Conservation (phyloP, 2,329 filamentous ascomycete species). For the Talaromyces sp. region DNA sequence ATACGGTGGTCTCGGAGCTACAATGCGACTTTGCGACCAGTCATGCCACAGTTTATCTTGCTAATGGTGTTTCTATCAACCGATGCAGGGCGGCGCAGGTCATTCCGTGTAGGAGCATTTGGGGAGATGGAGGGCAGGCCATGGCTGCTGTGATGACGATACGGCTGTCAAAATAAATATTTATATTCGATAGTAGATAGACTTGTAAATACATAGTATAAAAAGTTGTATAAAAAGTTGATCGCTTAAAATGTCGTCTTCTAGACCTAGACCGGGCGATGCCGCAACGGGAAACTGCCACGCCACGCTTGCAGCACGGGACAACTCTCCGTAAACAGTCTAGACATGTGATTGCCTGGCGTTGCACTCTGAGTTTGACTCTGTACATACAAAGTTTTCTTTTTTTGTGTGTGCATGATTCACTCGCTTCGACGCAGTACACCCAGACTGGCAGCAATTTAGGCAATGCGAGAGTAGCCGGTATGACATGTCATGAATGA, state of each 20-base stretch:
- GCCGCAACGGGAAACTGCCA: background rate
- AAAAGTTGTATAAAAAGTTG: background rate
- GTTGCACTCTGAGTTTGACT: background rate
- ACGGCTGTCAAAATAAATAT: background rate
- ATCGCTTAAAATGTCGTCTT: background rate
- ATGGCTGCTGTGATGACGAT: slow-evolving; percentile 35
- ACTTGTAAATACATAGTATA: background rate
- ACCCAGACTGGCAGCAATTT: background rate
- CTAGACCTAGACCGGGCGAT: background rate
- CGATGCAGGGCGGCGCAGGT: slow-evolving; percentile 32
- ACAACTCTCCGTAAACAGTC: slow-evolving; percentile 5
- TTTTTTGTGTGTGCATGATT: background rate
- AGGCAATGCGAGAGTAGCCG: background rate
- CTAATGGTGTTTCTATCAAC: slow-evolving; percentile 19
- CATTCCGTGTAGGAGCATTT: slow-evolving; percentile 39
- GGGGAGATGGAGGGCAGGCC: slow-evolving; percentile 29
- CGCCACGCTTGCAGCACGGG: background rate
- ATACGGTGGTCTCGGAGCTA: slow-evolving; percentile 18
- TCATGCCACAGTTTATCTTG: slow-evolving; percentile 34
- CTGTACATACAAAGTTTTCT: background rate
- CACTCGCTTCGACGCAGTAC: background rate
- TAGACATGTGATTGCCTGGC: slow-evolving; percentile 11
- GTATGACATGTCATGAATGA: background rate
- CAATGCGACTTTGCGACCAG: slow-evolving; percentile 14
- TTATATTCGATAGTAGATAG: background rate